phyloP scores from a whole-genome alignment of 1,139 yeast species.

The Kurtzmaniella natalensis region DNA sequence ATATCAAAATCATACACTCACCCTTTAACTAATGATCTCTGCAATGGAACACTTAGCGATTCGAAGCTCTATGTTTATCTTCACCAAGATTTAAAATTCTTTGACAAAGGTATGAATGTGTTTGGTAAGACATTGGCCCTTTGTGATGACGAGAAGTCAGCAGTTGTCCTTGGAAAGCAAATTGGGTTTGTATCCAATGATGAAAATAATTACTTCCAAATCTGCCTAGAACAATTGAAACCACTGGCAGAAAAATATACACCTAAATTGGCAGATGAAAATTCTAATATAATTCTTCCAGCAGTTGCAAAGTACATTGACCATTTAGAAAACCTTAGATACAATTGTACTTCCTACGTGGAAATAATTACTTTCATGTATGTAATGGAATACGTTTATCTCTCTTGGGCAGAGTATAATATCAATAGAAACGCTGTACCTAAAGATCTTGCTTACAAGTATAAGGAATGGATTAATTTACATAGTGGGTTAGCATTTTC shows the following conservation, averaged over 20 bases:
- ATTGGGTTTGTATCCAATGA: slow-evolving; percentile 46
- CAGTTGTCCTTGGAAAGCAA: slow-evolving; percentile 42
- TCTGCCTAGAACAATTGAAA: slow-evolving; percentile 27
- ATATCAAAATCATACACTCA: slow-evolving; percentile 34
- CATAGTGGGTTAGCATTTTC: slow-evolving; percentile 46
- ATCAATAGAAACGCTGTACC: slow-evolving; percentile 17
- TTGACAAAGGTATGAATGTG: slow-evolving; percentile 37
- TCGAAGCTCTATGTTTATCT: slow-evolving; percentile 39
- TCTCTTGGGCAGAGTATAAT: slow-evolving; percentile 46
- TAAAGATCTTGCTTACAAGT: slow-evolving; percentile 34
- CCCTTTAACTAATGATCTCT: slow-evolving; percentile 41
- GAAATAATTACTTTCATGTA: slow-evolving; percentile 43
- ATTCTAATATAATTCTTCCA: slow-evolving; percentile 17
- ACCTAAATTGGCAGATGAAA: slow-evolving; percentile 18
- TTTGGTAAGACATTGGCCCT: slow-evolving; percentile 42
- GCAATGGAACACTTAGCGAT: slow-evolving; percentile 43
- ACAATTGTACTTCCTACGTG: slow-evolving; percentile 29
- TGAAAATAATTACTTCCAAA: slow-evolving; percentile 46
- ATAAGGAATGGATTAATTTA: slow-evolving; percentile 48
- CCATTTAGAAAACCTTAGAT: slow-evolving; percentile 26
- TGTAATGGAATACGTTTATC: slow-evolving; percentile 48
- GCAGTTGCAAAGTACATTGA: slow-evolving; percentile 37
- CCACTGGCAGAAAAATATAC: slow-evolving; percentile 16
- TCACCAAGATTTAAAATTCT: slow-evolving; percentile 47
- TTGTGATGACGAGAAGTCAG: slow-evolving; percentile 35